Evolutionary conservation across 257 asterid species (phyloP).

Genomic region (Solanum arcanum): DNA sequence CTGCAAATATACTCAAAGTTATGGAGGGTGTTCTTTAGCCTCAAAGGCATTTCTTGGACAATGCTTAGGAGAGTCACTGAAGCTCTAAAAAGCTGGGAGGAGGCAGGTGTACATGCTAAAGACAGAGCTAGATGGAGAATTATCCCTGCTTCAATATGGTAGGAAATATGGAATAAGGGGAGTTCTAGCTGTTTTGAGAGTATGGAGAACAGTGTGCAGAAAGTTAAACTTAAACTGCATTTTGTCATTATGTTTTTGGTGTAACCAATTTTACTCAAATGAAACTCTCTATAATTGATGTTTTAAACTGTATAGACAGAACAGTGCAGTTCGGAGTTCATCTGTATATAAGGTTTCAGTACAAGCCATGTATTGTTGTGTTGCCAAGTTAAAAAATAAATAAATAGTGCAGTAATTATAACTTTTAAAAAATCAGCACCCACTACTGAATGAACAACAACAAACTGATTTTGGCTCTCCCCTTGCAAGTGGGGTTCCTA

Average conservation of each 20-base stretch:
- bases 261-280: not conserved
- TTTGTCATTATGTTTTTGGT: not conserved
- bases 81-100: not conserved
- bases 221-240: not conserved
- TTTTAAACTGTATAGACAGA: not conserved
- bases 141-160: not conserved
- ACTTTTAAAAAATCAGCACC: not conserved
- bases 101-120: not conserved
- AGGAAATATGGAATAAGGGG: not conserved
- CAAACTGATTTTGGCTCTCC: not conserved
- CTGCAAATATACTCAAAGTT: not conserved
- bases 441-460: not conserved
- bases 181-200: not conserved
- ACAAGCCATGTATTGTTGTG: not conserved
- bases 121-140: not conserved
- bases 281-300: not conserved
- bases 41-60: not conserved
- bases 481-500: not conserved
- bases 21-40: not conserved
- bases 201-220: not conserved
- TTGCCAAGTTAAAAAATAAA: not conserved
- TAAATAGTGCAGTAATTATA: not conserved
- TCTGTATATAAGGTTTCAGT: not conserved
- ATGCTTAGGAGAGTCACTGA: not conserved
- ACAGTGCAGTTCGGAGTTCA: not conserved